Conservation (phyloP, 768 basidiomycete genomes). For the Mycena kentingensis region DNA sequence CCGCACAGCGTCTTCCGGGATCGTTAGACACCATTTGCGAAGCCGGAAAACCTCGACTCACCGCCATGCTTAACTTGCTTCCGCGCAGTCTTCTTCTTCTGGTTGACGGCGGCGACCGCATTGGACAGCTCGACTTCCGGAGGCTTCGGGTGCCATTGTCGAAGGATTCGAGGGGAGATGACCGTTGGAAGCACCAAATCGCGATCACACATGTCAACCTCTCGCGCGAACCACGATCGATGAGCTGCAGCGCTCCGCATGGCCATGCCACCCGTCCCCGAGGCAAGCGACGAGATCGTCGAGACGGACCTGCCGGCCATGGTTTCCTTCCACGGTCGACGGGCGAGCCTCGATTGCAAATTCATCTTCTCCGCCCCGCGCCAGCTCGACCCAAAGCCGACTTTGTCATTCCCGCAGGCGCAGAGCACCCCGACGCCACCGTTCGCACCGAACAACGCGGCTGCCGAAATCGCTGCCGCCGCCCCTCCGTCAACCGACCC, state of each 20-base stretch:
- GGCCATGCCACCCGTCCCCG: conserved; percentile 15
- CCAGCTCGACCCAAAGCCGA: conserved; percentile 29
- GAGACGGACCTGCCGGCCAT: conserved; percentile 55
- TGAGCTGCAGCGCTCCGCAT: too few relatives aligned
- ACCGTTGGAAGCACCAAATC: too few relatives aligned
- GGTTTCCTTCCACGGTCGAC: conserved; percentile 46
- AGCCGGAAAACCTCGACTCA: too few relatives aligned
- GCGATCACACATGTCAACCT: too few relatives aligned
- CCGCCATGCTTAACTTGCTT: conserved; percentile 90
- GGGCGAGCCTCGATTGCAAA: conserved; percentile 52
- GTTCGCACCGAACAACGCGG: conserved; percentile 24
- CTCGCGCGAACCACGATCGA: too few relatives aligned
- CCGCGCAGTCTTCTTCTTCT: conserved; percentile 58
- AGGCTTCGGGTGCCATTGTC: conserved; percentile 16
- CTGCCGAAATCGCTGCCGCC: too few relatives aligned
- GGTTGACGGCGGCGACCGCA: conserved; percentile 17
- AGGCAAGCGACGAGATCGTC: conserved; percentile 44
- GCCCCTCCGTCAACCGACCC: conserved; percentile 66
- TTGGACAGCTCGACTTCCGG: conserved; percentile 12
- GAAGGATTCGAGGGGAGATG: too few relatives aligned
- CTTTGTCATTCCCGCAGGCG: conserved; percentile 54
- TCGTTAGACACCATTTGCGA: too few relatives aligned
- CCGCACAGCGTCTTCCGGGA: conserved; percentile 90
- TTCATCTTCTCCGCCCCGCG: conserved; percentile 78
- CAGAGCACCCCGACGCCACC: conserved; percentile 61